Conservation (phyloP, 2,329 filamentous ascomycete species). For the Aspergillus udagawae region DNA sequence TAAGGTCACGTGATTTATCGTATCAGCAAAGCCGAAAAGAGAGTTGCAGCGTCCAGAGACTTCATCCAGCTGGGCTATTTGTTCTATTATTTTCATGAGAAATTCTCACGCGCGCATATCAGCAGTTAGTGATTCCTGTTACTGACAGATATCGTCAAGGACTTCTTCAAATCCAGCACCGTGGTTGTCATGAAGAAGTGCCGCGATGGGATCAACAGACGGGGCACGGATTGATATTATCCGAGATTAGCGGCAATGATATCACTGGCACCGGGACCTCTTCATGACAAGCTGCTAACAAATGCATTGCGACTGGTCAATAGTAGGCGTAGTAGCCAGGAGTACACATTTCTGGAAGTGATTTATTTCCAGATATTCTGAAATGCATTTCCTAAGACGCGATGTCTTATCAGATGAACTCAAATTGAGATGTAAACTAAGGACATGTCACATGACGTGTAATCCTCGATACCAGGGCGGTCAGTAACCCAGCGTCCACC, state of each 20-base stretch:
- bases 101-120: background rate
- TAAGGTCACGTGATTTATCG: slow-evolving; percentile 10
- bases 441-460: background rate
- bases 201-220: background rate
- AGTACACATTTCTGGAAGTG: background rate
- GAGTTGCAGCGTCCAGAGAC: background rate
- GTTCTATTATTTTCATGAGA: background rate
- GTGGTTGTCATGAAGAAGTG: background rate
- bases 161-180: background rate
- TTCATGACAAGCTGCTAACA: background rate
- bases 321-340: background rate
- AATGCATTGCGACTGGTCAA: background rate
- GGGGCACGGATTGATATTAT: background rate
- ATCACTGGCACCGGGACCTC: background rate
- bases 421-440: background rate
- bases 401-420: background rate
- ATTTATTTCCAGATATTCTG: background rate
- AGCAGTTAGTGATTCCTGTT: background rate
- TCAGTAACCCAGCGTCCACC: background rate
- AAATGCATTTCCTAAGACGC: background rate
- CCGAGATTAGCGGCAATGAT: background rate
- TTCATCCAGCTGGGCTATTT: background rate
- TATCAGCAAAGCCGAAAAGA: slow-evolving; percentile 1
- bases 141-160: background rate
- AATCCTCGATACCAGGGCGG: background rate